Evolutionary conservation across 106 monocot genomes (phyloP), one percentile per base, ranked within the genome.

Genomic region (Platanthera zijinensis): DNA sequence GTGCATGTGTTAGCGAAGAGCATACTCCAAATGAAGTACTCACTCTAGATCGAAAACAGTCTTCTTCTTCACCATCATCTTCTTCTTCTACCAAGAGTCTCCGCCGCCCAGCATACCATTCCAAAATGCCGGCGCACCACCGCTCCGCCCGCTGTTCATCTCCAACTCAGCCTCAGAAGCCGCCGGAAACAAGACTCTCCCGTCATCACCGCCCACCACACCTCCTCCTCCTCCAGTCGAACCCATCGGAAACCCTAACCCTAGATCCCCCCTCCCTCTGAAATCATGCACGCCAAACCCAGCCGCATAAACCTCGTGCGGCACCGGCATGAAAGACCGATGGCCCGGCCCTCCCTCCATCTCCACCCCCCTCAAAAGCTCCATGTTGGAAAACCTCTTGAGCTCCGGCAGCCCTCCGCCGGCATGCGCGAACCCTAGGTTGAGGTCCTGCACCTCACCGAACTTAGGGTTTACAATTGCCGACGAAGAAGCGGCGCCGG

Each of bases 231-330:
- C 74, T 32, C 71, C 75, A 47, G 13, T 18, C 0, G 75, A 83
- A 57, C 81, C 90, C 10, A 85, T n/a, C 2, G 84, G 79, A 74
- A 88, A 90, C 19, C 71, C 75, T 15, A 89, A 74, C 10, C 83
- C 54, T 39, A 39, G 39, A 39, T 39, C 39, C 2, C 39, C 3
- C 1, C 80, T 32, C 19, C 83, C 72, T 68, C 90, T 84, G 62
- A 87, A 84, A 7, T 91, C 89, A 14, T 91, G 90, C 52, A 83
- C 57, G 2, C 82, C 88, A 21, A 90, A 86, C n/a, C 84, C 87
- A 62, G 72, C 12, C 15, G 76, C 57, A 67, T 87, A 86, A 51
- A 81, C 87, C 11, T 76, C 82, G 15, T 76, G 80, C 81, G 68
- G 74, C 86, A 92, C 71, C 69, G 78, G 83, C 74, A 84, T 17